Evolutionary conservation across 1,284 basidiomycete species (phyloP), one percentile per base, ranked within the genome.

Genomic region (Ustilago hordei): DNA sequence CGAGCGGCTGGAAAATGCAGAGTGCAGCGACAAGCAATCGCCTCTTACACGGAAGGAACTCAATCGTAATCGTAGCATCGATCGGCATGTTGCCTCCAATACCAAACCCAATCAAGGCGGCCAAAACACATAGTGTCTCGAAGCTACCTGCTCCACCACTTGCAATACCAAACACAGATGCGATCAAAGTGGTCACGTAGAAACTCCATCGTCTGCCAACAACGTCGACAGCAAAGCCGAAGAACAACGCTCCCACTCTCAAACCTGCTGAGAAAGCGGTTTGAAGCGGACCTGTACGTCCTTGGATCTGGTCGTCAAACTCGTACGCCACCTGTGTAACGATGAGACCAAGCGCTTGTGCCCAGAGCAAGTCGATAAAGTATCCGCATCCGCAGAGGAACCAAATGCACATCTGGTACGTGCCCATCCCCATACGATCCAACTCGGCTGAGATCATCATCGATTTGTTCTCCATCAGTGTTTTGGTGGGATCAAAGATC

Each of bases 361-460:
- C 82, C 81, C 81, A 85, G 8, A 84, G 66, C 12, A 84, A 74
- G 60, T 85, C 83, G 61, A 81, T 82, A 52, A 82, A 82, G 71
- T 75, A 83, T 32, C 81, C 81, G 36, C 81, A 76, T 9, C 81
- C 81, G 55, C 81, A 79, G 8, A 83, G 77, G 43, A 80, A 64
- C 70, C 81, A 83, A 64, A 82, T 75, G 66, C 67, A 81, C n/a
- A 73, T 43, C 32, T 82, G 80, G 50, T 83, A 83, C 34, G 59
- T 62, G 28, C 81, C 79, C 76, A 83, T 81, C 2, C 80, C 81
- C 78, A 83, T 83, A 0, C 75, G 66, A 39, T 81, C 80, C 31
- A 81, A 60, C 54, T 81, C 80, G 11, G 72, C 72, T 35, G 73
- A 76, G 60, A 81, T 68, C 61, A 80, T 69, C 66, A 80, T 65